phyloP scores from a whole-genome alignment of 306 rosid species.

The Acmispon strigosus region DNA sequence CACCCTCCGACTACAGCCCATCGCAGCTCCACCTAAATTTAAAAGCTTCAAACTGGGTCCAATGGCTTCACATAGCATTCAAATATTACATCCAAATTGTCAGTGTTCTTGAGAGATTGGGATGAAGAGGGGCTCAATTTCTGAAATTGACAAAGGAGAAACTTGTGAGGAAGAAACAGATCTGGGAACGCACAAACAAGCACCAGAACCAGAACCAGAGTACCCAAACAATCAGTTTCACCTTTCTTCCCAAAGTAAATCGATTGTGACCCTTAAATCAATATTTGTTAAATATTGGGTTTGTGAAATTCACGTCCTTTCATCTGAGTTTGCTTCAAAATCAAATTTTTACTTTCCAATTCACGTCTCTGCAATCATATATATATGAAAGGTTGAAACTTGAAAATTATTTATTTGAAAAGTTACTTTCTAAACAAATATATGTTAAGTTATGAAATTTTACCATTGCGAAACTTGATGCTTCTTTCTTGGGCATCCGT shows the following conservation, averaged over 20 bases:
- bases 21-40: too few relatives aligned
- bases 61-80: too few relatives aligned
- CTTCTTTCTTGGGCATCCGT: background rate
- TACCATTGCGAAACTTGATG: background rate
- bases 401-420: background rate
- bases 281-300: background rate
- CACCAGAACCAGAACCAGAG: background rate
- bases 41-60: too few relatives aligned
- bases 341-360: background rate
- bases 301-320: background rate
- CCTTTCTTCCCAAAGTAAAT: conserved; percentile 3
- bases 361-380: background rate
- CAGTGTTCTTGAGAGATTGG: too few relatives aligned
- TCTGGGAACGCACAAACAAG: too few relatives aligned
- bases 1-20: too few relatives aligned
- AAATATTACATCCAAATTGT: too few relatives aligned
- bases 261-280: conserved; percentile 21
- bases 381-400: background rate
- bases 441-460: background rate
- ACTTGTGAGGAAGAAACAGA: too few relatives aligned
- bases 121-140: too few relatives aligned
- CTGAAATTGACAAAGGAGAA: too few relatives aligned
- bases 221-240: background rate
- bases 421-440: background rate
- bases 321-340: conserved; percentile 13